A percentile compares a stretch with the other conserved stretches of the same genome.
Evolutionary conservation across 192 early-diverging fungal species (phyloP).

Genomic region (Entomortierella chlamydospora): DNA sequence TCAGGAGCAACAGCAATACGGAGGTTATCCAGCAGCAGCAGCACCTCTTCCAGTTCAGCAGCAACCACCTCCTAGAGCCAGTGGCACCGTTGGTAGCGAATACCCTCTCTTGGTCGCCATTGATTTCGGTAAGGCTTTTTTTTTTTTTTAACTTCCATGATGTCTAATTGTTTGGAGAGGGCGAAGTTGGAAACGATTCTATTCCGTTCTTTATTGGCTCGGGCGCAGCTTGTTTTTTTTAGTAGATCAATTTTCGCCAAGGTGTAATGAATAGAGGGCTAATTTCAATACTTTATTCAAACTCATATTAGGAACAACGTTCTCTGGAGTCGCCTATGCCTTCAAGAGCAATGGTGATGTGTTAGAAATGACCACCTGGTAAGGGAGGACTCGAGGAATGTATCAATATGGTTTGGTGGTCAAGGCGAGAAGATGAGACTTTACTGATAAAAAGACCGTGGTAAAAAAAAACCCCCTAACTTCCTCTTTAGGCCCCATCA

Average conservation of each 20-base stretch:
- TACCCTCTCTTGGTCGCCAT: constrained; percentile 59
- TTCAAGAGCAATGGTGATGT: constrained; percentile 59
- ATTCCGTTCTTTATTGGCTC: background rate
- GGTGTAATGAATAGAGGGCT: no score
- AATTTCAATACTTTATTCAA: background rate
- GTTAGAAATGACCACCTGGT: constrained; percentile 62
- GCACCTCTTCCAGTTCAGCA: background rate
- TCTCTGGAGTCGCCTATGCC: constrained; percentile 62
- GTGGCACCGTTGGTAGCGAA: constrained; percentile 22
- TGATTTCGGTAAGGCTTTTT: constrained; percentile 56
- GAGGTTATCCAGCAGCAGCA: background rate
- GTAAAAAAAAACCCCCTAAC: background rate
- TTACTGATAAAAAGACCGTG: background rate
- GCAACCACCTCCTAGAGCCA: constrained; percentile 16
- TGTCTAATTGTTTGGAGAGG: background rate
- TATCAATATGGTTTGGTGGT: background rate
- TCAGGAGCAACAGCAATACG: constrained; percentile 19
- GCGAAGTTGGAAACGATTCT: background rate
- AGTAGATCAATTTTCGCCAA: no score
- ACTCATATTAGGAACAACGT: constrained; percentile 40
- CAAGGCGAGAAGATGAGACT: background rate
- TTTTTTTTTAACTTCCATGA: background rate
- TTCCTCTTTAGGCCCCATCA: constrained; percentile 42
- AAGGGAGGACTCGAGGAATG: background rate
- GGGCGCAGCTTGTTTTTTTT: background rate